These are phyloP conservation scores for Saccharomycopsis synnaedendra DNA, from an alignment of 805 yeast species.

Conservation along the genomic window DNA sequence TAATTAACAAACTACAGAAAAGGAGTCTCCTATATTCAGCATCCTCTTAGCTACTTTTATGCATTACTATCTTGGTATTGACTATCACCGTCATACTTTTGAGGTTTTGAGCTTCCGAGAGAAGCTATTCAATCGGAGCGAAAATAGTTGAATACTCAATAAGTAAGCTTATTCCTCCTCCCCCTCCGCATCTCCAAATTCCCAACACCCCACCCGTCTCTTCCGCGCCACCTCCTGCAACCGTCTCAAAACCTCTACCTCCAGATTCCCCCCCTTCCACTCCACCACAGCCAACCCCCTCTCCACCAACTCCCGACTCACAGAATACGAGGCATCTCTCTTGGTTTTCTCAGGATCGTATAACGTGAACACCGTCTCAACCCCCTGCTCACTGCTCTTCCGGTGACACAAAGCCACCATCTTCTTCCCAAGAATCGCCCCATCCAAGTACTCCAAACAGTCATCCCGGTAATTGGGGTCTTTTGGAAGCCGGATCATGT, in stretches of 20 bases:
- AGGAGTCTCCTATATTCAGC: too few species aligned
- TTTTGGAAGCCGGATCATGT: constrained; percentile 42
- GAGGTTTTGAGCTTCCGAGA: too few species aligned
- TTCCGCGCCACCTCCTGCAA: constrained; percentile 39
- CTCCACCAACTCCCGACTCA: constrained; percentile 46
- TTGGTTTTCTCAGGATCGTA: constrained; percentile 47
- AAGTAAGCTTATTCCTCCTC: constrained; percentile 20
- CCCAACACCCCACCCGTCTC: constrained; percentile 57
- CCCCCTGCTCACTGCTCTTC: constrained; percentile 25
- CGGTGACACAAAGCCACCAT: constrained; percentile 44
- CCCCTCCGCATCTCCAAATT: constrained; percentile 59
- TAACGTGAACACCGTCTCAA: constrained; percentile 40
- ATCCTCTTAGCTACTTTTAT: too few species aligned
- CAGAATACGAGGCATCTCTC: constrained; percentile 41
- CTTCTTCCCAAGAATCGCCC: constrained; percentile 37
- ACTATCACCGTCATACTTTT: too few species aligned
- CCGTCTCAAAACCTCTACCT: constrained; percentile 27
- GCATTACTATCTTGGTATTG: too few species aligned
- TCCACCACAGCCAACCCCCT: constrained; percentile 52
- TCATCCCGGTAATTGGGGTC: constrained; percentile 45
- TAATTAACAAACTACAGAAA: too few species aligned
- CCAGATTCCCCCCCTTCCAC: constrained; percentile 24
- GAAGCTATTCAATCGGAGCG: too few species aligned
- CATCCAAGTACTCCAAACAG: constrained; percentile 43
- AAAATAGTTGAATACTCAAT: too few species aligned